Evolutionary conservation across 106 monocot species (phyloP), one percentile per base, ranked within the genome.

Genomic region (Xerophyta viscosa): DNA sequence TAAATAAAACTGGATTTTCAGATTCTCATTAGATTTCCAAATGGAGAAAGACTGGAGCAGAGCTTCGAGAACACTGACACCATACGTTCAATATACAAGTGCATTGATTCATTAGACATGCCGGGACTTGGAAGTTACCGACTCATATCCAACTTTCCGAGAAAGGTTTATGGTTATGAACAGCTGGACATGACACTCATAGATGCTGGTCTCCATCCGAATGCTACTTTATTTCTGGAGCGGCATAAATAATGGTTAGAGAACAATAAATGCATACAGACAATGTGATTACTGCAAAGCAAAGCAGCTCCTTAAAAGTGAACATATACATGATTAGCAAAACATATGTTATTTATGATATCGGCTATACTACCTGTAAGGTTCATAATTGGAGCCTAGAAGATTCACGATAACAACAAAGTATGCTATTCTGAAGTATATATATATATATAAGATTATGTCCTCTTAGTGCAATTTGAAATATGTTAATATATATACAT

Each of bases 191-290:
- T 56, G 66, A 66, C 66, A 33, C 71, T 81, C 0, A 10, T 4
- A 22, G 75, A 81, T 48, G 75, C 80, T 14, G 75, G 75, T 8
- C 52, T 81, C 45, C 57, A 71, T 71, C 80, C 70, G 33, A 75
- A 43, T 56, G 70, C 62, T n/a, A 61, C 80, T 37, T 50, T 81
- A 13, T 81, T 70, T 41, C 24, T 81, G 36, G 80, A 74, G 56
- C 27, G 62, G 59, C 47, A 63, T 54, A 24, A 23, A 8, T 60
- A 41, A 42, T 11, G 27, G 20, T 15, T 58, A 7, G 15, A 39
- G 15, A 2, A 39, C 39, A 7, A 2, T 12, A 8, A 2, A 39
- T 39, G 39, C 39, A 39, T 39, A 39, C 2, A 6, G 10, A 39
- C 15, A n/a, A 39, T 39, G 1, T 39, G 15, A 7, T 39, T 39